Evolutionary conservation across 176 grass and related monocot species (phyloP).

Genomic region (Melocanna baccifera): DNA sequence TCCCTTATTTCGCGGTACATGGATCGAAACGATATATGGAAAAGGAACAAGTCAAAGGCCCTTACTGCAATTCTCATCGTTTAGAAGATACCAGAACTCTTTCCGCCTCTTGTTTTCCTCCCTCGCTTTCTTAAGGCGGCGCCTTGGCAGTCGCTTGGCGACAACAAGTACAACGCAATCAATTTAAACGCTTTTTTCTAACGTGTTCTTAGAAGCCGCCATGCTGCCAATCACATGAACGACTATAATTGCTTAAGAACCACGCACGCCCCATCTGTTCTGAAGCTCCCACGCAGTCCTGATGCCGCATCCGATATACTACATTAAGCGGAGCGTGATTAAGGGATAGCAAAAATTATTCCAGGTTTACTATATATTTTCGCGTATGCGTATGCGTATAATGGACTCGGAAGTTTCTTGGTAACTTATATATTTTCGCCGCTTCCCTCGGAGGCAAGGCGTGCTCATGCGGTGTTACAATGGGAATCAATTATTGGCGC

Average conservation of each 20-base stretch:
- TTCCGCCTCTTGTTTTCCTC: not conserved
- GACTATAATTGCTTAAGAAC: slow-evolving; percentile 19
- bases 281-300: not conserved
- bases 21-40: not conserved
- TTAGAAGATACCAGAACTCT: not conserved
- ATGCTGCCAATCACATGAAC: slow-evolving; percentile 30
- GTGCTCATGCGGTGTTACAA: no score
- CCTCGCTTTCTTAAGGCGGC: not conserved
- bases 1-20: no score
- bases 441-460: not conserved
- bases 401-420: not conserved
- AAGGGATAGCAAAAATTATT: slow-evolving; percentile 30
- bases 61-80: not conserved
- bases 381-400: not conserved
- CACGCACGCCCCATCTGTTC: slow-evolving; percentile 10
- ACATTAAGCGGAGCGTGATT: not conserved
- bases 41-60: not conserved
- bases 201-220: not conserved
- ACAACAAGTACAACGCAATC: not conserved
- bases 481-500: no score
- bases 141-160: not conserved
- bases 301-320: not conserved
- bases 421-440: not conserved
- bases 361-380: not conserved
- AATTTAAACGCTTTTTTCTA: not conserved